Base-by-base conservation (phyloP, 1,139 yeast genomes). In the Debaryomycetaceae sp. region DNA sequence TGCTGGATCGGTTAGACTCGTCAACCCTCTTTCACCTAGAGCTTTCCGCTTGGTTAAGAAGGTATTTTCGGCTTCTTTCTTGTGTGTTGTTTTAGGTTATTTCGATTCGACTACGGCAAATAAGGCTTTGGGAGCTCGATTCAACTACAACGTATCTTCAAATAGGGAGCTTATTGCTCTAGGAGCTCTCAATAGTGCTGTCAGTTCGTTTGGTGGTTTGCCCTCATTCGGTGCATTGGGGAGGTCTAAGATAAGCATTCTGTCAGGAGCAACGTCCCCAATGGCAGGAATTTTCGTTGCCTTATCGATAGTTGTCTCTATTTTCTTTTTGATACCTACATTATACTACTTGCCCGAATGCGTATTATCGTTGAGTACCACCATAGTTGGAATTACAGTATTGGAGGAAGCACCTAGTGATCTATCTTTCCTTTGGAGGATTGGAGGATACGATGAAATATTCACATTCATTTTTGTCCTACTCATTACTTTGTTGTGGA, bases 161-260 rank as follows among this genome's bases (percentile, higher is more conserved):
- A 67, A 67, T 48, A 52, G 71, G 9, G 72, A 67, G 45, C 54
- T 67, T 22, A 55, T 66, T 34, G 72, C 72, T 0, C 55, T 67
- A 35, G 71, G 72, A 1, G 50, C 58, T 1, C 57, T 66, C 23
- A 67, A 67, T 47, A 44, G 63, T 20, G 56, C 60, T 2, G 58
- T 58, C 11, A 53, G 68, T n/a, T 48, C 63, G 29, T 53, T 65
- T 17, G 64, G 69, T 37, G 70, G 68, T 1, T 50, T 67, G 22
- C 72, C 72, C 6, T 60, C 69, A 6, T 67, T 66, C 51, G 71
- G 71, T 1, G 70, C 69, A 0, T 56, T 66, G 44, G 72, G 72
- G n/a, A 57, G 72, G 41, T 66, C 71, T 9, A 66, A 63, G 46
- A 62, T 67, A 38, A 65, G 65, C 45, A 55, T 65, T 14, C 49